Percentiles rank a stretch among this genome's conserved stretches.
These are phyloP conservation scores for Penicillium mononematosum DNA, from an alignment of 495 filamentous ascomycete species.

Conservation along the genomic window DNA sequence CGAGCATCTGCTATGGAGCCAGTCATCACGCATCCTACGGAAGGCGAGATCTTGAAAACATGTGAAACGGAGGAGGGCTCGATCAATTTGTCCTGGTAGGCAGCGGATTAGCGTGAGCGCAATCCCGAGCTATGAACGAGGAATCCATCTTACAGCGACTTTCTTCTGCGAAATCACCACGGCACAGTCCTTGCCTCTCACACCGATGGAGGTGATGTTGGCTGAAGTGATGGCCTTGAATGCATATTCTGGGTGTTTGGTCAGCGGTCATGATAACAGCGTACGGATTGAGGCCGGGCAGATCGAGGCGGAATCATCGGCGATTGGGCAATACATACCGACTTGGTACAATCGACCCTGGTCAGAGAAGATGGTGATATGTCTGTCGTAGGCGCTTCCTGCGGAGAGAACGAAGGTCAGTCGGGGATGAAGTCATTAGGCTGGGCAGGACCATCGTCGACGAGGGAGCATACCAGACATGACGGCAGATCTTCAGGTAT, in stretches of 20 bases:
- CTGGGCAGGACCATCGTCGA: constrained; percentile 13
- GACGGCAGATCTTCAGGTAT: constrained; percentile 24
- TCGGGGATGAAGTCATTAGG: constrained; percentile 39
- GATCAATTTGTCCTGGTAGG: constrained; percentile 89
- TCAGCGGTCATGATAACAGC: constrained; percentile 24
- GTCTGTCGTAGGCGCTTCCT: constrained; percentile 97
- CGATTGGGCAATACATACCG: constrained; percentile 62
- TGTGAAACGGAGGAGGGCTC: constrained; percentile 96
- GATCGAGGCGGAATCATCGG: background rate
- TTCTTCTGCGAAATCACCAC: constrained; percentile 99
- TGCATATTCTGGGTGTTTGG: constrained; percentile 79
- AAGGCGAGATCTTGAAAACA: constrained; percentile 93
- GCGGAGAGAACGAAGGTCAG: constrained; percentile 36
- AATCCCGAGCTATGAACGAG: constrained; percentile 4
- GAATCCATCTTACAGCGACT: constrained; percentile 75
- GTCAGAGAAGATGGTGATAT: constrained; percentile 99
- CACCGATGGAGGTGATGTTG: constrained; percentile 95
- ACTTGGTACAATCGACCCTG: constrained; percentile 99
- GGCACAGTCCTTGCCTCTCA: constrained; percentile 93
- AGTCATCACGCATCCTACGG: constrained; percentile 97
- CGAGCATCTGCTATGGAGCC: constrained; percentile 97
- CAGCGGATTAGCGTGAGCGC: constrained; percentile 9
- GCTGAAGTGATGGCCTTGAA: constrained; percentile 99
- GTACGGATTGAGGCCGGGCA: background rate
- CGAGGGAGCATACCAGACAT: constrained; percentile 43